Evolutionary conservation across 768 basidiomycete species (phyloP), one percentile per base, ranked within the genome.

Genomic region (Lyophyllum semitale): DNA sequence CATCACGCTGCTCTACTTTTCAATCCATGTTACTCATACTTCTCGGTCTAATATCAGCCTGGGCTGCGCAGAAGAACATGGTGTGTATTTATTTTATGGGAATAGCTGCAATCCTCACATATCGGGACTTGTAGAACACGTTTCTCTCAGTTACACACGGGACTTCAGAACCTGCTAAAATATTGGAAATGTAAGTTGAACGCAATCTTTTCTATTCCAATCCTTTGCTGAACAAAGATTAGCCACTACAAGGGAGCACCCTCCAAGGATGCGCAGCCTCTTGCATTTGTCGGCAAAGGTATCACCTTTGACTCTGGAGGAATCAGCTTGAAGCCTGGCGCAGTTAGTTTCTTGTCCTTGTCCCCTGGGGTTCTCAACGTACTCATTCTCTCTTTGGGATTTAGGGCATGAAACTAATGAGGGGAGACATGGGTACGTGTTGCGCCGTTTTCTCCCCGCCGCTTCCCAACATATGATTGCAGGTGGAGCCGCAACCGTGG

Each of bases 221-320:
- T n/a, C 30, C 51, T 15, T 56, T 54, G 50, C 38, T 13, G 38
- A 38, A 48, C 26, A 35, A 37, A 4, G 20, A 23, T n/a, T 48
- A 93, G 90, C 52, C 87, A 89, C 70, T 95, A 95, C 79, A 86
- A 87, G 29, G 91, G 91, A n/a, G 87, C 83, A 1, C 66, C 80
- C 2, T 71, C 77, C 53, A 74, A 78, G 58, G 71, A 79, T 47
- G 84, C 75, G 0, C 76, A 76, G 50, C 91, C 91, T 3, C 75
- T 91, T 13, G 87, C 84, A 2, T 78, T 92, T 56, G 90, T 95
- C 32, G 93, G 93, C 30, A 94, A 95, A 68, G 93, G 93, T 57
- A 87, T 95, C 66, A 93, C 92, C 15, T 95, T 95, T 59, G 92
- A 95, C 69, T 84, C 85, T 2, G 92, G 92, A 77, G 91, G 91